Base-by-base conservation (phyloP, 2,329 filamentous ascomycete species). In the Aspergillus ochraceoroseus region DNA sequence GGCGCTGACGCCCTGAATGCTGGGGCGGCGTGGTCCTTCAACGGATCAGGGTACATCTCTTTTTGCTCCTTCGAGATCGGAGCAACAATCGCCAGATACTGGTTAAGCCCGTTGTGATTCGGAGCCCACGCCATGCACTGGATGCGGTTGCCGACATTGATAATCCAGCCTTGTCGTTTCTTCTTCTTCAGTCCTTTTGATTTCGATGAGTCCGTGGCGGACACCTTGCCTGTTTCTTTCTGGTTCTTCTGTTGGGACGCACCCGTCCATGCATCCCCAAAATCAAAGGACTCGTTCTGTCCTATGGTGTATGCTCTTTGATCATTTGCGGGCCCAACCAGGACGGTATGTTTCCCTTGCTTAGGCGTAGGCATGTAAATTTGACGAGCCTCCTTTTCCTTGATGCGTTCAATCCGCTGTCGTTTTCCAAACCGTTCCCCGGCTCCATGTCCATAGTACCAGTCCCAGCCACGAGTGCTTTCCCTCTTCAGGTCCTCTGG, bases 51-150 rank as follows among this genome's bases (percentile, higher is more conserved):
- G 27, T 61, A 54, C 11, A 47, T 29, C 36, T 50, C 44, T 41
- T 66, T 65, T 43, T 70, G 64, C 19, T 60, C 54, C 7, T 63
- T 53, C 6, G 60, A 55, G 14, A 66, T 61, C n/a, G 61, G 59
- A 9, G 68, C 63, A 19, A 65, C 64, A 5, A 78, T 59, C 12
- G 76, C 75, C 5, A 82, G 66, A 58, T 79, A 80, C 48, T 82
- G 79, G 13, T 61, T 65, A n/a, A 55, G 49, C 2, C 66, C 68
- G 13, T 62, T 42, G 32, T 63, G 59, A 35, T 68, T 67, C 9
- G 70, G 68, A n/a, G 65, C 67, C 71, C 71, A 73, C 11, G 62
- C 63, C 32, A 69, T 43, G 47, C 71, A 73, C 46, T 76, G 70
- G 6, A 80, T 58, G 34, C 69, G 73, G 1, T 66, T 65, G 3